phyloP scores from a whole-genome alignment of 306 rosid genomes.

The Medicago arabica region DNA sequence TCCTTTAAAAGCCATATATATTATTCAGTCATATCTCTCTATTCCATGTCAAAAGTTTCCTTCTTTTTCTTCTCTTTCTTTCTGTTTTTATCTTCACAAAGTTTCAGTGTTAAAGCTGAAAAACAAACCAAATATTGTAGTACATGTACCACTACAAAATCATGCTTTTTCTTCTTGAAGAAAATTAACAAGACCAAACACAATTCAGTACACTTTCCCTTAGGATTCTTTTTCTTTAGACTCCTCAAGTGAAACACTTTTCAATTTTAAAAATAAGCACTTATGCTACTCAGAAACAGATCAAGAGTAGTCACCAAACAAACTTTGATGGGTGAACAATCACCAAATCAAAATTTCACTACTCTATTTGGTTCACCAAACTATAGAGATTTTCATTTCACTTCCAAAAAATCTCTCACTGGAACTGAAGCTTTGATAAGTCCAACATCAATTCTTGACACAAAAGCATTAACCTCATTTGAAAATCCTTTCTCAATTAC shows the following conservation, averaged over 20 bases:
- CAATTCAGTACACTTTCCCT: slow-evolving; percentile 12
- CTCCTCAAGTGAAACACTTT: slow-evolving; percentile 18
- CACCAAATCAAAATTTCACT: slow-evolving; percentile 48
- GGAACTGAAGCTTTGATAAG: slow-evolving; percentile 59
- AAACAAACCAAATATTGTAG: slow-evolving; percentile 34
- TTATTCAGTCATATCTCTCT: slow-evolving; percentile 28
- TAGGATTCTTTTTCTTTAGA: slow-evolving; percentile 17
- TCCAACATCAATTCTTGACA: slow-evolving; percentile 83
- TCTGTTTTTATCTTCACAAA: slow-evolving; percentile 43
- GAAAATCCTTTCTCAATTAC: slow-evolving; percentile 51
- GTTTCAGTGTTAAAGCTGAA: slow-evolving; percentile 44
- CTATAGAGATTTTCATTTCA: slow-evolving; percentile 57
- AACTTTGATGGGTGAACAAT: slow-evolving; percentile 80
- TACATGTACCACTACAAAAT: slow-evolving; percentile 6
- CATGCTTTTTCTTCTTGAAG: slow-evolving; percentile 25
- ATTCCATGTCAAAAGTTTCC: slow-evolving; percentile 36
- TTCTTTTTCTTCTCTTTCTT: slow-evolving; percentile 42
- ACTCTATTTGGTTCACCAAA: slow-evolving; percentile 69
- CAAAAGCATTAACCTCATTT: slow-evolving; percentile 50
- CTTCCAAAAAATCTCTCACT: slow-evolving; percentile 54
- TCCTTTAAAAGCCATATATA: slow-evolving; percentile 41
- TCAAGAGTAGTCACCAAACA: slow-evolving; percentile 83
- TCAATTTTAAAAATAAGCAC: slow-evolving; percentile 9
- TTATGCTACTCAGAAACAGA: slow-evolving; percentile 80
- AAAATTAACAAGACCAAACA: slow-evolving; percentile 27